Conservation (phyloP, 768 basidiomycete genomes). For the Suillus cothurnatus region DNA sequence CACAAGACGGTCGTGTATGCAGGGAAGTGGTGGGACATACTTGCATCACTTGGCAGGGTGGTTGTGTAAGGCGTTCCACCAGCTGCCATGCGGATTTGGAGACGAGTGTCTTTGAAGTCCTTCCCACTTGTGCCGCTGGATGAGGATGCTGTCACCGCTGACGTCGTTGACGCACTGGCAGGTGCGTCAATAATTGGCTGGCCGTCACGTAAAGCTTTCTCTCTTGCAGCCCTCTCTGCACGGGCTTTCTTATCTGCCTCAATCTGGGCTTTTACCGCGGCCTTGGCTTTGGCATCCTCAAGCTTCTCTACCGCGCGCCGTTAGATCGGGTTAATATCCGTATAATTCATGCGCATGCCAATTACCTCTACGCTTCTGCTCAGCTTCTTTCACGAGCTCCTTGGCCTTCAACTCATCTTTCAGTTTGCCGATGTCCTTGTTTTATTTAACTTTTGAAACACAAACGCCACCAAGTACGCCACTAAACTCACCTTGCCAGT, state of each 20-base stretch:
- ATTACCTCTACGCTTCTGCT: conserved; percentile 75
- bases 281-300: conserved; percentile 83
- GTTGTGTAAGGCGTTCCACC: conserved; percentile 81
- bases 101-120: conserved; percentile 84
- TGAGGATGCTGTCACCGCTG: conserved; percentile 37
- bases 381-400: conserved; percentile 82
- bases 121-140: conserved; percentile 54
- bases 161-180: conserved; percentile 34
- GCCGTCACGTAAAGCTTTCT: conserved; percentile 91
- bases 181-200: conserved; percentile 39
- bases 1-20: not conserved
- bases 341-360: too few species aligned
- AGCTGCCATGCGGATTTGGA: conserved; percentile 86
- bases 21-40: conserved; percentile 45
- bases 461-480: not conserved
- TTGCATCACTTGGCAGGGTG: conserved; percentile 75
- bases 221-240: conserved; percentile 84
- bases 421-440: conserved; percentile 68
- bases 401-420: conserved; percentile 79
- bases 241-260: conserved; percentile 91
- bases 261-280: conserved; percentile 90
- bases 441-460: not conserved
- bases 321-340: not conserved
- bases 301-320: conserved; percentile 67
- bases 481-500: conserved; percentile 64